A percentile compares a stretch with the other conserved stretches of the same genome.
phyloP scores from a whole-genome alignment of 345 rosid genomes.

The Sonneratia alba region DNA sequence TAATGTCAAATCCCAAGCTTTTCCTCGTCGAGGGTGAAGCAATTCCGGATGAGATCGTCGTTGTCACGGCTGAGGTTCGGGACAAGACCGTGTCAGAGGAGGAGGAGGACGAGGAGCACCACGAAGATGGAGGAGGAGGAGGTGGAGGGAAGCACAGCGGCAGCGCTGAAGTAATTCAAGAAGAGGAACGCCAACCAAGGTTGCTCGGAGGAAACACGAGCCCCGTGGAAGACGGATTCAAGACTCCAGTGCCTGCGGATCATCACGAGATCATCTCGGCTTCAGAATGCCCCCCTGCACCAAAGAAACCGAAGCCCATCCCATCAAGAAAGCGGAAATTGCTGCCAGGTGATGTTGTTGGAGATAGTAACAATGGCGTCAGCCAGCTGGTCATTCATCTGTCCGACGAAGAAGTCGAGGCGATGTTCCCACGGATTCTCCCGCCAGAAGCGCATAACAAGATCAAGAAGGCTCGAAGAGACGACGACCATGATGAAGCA shows the following conservation, averaged over 20 bases:
- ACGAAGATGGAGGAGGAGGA: background rate
- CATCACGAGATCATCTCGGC: slow-evolving; percentile 31
- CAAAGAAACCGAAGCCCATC: slow-evolving; percentile 35
- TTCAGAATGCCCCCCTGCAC: slow-evolving; percentile 48
- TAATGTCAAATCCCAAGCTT: background rate
- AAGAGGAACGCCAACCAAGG: background rate
- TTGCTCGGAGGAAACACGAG: background rate
- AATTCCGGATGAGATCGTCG: background rate
- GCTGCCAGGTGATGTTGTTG: background rate
- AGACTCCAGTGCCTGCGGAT: slow-evolving; percentile 43
- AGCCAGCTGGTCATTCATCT: background rate
- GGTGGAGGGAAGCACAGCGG: background rate
- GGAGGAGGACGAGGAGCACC: background rate
- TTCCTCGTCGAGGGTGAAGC: background rate
- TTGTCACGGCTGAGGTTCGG: background rate
- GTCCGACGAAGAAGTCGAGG: background rate
- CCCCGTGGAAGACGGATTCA: slow-evolving; percentile 32
- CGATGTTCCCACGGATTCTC: slow-evolving; percentile 21
- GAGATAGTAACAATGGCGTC: background rate
- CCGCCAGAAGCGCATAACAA: slow-evolving; percentile 12
- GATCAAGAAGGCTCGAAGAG: slow-evolving; percentile 54
- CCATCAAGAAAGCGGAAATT: slow-evolving; percentile 33
- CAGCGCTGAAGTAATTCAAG: background rate
- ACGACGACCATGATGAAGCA: slow-evolving; percentile 7
- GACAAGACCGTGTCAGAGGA: background rate